Evolutionary conservation across 306 rosid genomes (phyloP).

Genomic region (Vigna unguiculata): DNA sequence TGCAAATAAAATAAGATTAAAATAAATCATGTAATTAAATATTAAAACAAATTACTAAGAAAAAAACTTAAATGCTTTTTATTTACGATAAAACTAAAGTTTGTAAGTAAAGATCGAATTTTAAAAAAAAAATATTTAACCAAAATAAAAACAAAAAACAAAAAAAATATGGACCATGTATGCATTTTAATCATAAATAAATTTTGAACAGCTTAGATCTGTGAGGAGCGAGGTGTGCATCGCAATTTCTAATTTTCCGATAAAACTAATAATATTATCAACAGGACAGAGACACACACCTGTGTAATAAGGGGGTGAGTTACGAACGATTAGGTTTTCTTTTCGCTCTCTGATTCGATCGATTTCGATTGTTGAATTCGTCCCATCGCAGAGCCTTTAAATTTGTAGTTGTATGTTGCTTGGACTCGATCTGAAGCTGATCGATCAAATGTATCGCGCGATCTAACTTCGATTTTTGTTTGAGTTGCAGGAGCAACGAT

Average conservation of each 20-base stretch:
- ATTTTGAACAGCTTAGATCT: not conserved
- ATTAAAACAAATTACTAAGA: no score
- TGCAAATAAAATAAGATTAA: no score
- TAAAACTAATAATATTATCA: not conserved
- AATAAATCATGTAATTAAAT: no score
- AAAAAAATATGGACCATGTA: no score
- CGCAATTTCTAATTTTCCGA: not conserved
- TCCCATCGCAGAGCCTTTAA: not conserved
- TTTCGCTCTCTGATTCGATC: not conserved
- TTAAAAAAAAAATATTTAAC: not conserved
- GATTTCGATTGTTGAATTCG: conserved; percentile 29
- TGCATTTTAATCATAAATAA: not conserved
- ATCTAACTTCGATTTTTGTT: conserved; percentile 23
- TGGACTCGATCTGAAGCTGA: conserved; percentile 29
- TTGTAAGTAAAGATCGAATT: not conserved
- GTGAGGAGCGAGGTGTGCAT: not conserved
- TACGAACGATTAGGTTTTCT: conserved; percentile 11
- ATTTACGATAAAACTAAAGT: no score
- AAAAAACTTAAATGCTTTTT: no score
- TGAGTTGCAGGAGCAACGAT: conserved; percentile 44
- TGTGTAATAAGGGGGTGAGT: conserved; percentile 20
- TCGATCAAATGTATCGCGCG: conserved; percentile 3
- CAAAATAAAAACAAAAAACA: no score
- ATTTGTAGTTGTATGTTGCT: conserved; percentile 16
- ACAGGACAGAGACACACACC: not conserved